Conservation (phyloP, 2,329 filamentous ascomycete species). For the Xylaria sp. region DNA sequence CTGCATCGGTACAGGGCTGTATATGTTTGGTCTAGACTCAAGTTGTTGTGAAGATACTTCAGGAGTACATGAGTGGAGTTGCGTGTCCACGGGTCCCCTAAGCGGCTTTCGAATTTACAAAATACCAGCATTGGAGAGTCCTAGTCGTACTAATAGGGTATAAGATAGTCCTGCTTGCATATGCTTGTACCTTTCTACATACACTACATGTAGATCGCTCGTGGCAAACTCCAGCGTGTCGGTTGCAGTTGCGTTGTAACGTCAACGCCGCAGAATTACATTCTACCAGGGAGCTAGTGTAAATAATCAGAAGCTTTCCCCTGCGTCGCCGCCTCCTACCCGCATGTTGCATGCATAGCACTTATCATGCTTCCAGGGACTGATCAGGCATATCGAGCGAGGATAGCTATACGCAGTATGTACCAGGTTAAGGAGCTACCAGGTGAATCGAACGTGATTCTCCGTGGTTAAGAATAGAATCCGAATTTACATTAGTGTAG, state of each 20-base stretch:
- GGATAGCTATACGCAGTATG: slow-evolving; percentile 14
- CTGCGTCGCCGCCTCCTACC: slow-evolving; percentile 30
- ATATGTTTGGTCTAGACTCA: slow-evolving; percentile 9
- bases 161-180: not conserved
- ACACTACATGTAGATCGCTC: no score
- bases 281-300: not conserved
- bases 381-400: slow-evolving; percentile 1
- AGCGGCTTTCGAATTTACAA: not conserved
- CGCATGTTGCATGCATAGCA: slow-evolving; percentile 24
- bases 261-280: slow-evolving; percentile 20
- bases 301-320: slow-evolving; percentile 19
- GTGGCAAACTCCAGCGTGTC: not conserved
- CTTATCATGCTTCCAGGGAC: slow-evolving; percentile 2
- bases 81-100: not conserved
- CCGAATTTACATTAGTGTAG: not conserved
- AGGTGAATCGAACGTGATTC: slow-evolving; percentile 4
- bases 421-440: not conserved
- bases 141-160: not conserved
- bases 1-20: not conserved
- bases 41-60: not conserved
- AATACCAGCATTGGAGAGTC: not conserved
- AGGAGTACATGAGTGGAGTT: slow-evolving; percentile 4
- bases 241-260: slow-evolving; percentile 7
- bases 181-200: slow-evolving; percentile 8
- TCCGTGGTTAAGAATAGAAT: slow-evolving; percentile 30